Percentiles rank a stretch among this genome's conserved stretches.
Conservation (phyloP, 1,284 basidiomycete genomes). For the Prillingera fragicola region DNA sequence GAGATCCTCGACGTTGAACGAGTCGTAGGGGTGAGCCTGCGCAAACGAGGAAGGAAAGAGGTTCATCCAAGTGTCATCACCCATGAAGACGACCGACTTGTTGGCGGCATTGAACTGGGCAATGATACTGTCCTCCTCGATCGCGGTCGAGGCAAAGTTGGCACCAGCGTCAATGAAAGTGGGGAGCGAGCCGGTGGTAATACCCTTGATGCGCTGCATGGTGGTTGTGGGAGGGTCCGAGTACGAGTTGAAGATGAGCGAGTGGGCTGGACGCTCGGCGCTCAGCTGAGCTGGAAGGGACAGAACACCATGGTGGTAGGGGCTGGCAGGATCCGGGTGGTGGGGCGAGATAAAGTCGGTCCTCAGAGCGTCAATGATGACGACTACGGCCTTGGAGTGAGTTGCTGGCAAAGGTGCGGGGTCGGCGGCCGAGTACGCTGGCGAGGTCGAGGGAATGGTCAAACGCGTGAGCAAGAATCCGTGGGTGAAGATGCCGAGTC, state of each 20-base stretch:
- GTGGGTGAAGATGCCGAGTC: conserved; percentile 65
- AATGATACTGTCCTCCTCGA: conserved; percentile 80
- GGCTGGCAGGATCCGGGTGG: conserved; percentile 55
- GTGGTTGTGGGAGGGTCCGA: conserved; percentile 95
- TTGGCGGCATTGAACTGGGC: conserved; percentile 51
- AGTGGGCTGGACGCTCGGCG: conserved; percentile 58
- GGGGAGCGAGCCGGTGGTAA: conserved; percentile 92
- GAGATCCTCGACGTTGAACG: conserved; percentile 97
- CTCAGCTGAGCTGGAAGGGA: conserved; percentile 71
- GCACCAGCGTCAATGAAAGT: conserved; percentile 92
- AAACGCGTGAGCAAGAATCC: conserved; percentile 83
- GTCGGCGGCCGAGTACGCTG: conserved; percentile 48
- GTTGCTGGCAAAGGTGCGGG: conserved; percentile 54
- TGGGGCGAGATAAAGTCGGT: conserved; percentile 87
- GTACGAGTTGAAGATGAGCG: conserved; percentile 81
- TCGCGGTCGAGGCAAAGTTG: conserved; percentile 81
- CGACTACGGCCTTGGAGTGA: conserved; percentile 71
- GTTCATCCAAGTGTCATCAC: conserved; percentile 93
- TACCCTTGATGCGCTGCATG: conserved; percentile 87
- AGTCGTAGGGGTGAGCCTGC: conserved; percentile 79
- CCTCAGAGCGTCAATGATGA: conserved; percentile 88
- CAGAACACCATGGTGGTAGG: conserved; percentile 75
- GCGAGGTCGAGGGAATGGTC: conserved; percentile 59
- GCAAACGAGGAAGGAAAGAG: conserved; percentile 76
- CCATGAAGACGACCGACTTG: conserved; percentile 64